Evolutionary conservation across 1,139 yeast species (phyloP), one percentile per base, ranked within the genome.

Genomic region (Sugiyamaella neomexicana): DNA sequence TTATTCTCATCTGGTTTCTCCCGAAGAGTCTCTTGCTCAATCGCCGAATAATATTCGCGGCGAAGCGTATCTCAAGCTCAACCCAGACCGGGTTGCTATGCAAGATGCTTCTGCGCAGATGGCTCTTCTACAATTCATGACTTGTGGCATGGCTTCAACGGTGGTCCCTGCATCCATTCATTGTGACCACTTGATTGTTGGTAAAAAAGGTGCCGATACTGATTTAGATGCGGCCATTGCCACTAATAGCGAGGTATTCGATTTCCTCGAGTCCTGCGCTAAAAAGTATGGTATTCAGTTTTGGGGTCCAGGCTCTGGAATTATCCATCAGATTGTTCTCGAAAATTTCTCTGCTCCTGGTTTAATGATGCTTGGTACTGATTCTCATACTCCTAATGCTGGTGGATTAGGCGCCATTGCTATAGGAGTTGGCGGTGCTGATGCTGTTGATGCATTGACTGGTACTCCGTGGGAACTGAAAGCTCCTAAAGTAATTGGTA

Each of bases 251-350:
- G 99, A 93, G 72, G 98, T 93, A 48, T 93, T 90, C 69, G 95
- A 90, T 68, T 93, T 93, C 75, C 77, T 93, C 63, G 88, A 87
- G 71, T 82, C 91, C 59, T 89, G 97, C 74, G 95, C 95, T 59
- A 86, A 81, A 64, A 90, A 88, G 72, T 93, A 90, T 70, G 97
- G 97, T 58, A 89, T 93, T 61, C 96, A 89, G 69, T 93, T 93
- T 75, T 93, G 99, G 99, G 97, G 97, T 12, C 98, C 99, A 13
- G 99, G 99, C 51, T 90, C 97, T 10, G 99, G 99, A 67, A 93
- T 93, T 65, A 93, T 93, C 65, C 99, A 93, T 74, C 99, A 93
- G 75, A 93, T 93, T 65, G 97, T 93, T 38, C 78, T 93, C 64
- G 99, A 93, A 73, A 93, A 93, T 76, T 93, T 87, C 73, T 83